Percentiles rank a stretch among this genome's conserved stretches.
Conservation (phyloP, 768 basidiomycete species). For the Boletus pseudo-olivaceus region DNA sequence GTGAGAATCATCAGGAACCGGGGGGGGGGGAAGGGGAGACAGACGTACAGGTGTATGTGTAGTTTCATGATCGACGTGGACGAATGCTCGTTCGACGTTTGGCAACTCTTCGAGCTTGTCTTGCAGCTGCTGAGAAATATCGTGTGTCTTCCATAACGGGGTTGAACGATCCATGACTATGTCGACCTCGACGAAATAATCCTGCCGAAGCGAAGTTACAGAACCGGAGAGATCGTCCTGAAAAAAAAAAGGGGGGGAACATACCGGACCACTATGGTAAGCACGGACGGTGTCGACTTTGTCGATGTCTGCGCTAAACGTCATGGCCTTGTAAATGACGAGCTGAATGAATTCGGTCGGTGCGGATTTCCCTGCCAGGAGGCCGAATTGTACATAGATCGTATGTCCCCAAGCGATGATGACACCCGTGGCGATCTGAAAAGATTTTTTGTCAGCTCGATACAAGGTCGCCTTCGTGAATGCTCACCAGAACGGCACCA, state of each 20-base stretch:
- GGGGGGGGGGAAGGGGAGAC: too few relatives aligned
- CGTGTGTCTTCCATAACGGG: slow-evolving; percentile 86
- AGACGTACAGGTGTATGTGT: slow-evolving; percentile 63
- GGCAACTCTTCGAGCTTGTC: slow-evolving; percentile 88
- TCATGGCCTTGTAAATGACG: slow-evolving; percentile 85
- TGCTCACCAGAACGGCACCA: slow-evolving; percentile 68
- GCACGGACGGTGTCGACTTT: slow-evolving; percentile 90
- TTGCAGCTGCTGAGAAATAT: slow-evolving; percentile 80
- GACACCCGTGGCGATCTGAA: slow-evolving; percentile 74
- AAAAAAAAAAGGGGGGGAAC: slow-evolving; percentile 18
- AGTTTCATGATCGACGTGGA: slow-evolving; percentile 93
- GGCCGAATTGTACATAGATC: slow-evolving; percentile 75
- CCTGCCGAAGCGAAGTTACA: slow-evolving; percentile 36
- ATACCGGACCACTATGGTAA: slow-evolving; percentile 83
- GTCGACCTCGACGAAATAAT: slow-evolving; percentile 94
- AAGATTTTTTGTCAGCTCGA: not conserved
- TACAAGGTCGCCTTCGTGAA: not conserved
- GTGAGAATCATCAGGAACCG: not conserved
- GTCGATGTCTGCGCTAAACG: slow-evolving; percentile 82
- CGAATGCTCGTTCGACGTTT: slow-evolving; percentile 89
- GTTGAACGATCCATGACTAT: slow-evolving; percentile 89
- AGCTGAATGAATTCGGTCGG: slow-evolving; percentile 88
- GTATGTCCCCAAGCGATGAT: slow-evolving; percentile 76
- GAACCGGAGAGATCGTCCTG: not conserved
- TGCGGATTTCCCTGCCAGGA: slow-evolving; percentile 89